phyloP scores from a whole-genome alignment of 495 filamentous ascomycete genomes.

The Trichoderma reesei region DNA sequence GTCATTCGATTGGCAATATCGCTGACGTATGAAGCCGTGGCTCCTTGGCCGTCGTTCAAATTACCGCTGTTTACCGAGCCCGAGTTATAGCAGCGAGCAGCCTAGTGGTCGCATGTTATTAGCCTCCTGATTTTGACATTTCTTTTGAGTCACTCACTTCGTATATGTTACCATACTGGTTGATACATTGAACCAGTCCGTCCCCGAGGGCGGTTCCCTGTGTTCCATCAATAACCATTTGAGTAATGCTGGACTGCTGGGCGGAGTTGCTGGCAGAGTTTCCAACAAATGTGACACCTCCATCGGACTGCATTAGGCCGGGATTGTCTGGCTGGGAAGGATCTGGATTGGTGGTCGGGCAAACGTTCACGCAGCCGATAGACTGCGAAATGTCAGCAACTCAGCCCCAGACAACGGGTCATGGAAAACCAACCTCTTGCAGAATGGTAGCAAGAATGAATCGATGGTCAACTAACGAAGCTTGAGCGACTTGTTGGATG shows the following conservation, averaged over 20 bases:
- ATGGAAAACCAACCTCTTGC: slow-evolving; percentile 34
- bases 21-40: slow-evolving; percentile 47
- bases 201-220: slow-evolving; percentile 27
- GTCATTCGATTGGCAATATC: slow-evolving; percentile 49
- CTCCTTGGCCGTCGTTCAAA: slow-evolving; percentile 34
- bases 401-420: background rate
- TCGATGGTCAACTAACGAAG: slow-evolving; percentile 32
- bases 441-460: slow-evolving; percentile 40
- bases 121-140: slow-evolving; percentile 11
- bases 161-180: slow-evolving; percentile 17
- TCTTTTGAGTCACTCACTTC: slow-evolving; percentile 18
- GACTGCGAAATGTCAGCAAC: background rate
- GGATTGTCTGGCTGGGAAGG: slow-evolving; percentile 21
- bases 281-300: slow-evolving; percentile 18
- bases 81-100: slow-evolving; percentile 46
- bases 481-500: slow-evolving; percentile 31
- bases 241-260: slow-evolving; percentile 16
- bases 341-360: slow-evolving; percentile 28
- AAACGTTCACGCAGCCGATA: slow-evolving; percentile 34
- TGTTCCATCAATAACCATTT: slow-evolving; percentile 30
- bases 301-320: slow-evolving; percentile 32
- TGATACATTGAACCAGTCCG: slow-evolving; percentile 28
- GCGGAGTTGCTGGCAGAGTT: slow-evolving; percentile 18
- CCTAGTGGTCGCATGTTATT: slow-evolving; percentile 26
- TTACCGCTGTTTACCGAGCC: slow-evolving; percentile 35